Percentiles rank a stretch among this genome's conserved stretches.
phyloP scores from a whole-genome alignment of 2,329 filamentous ascomycete species.

The Hymenoscyphus infarciens region DNA sequence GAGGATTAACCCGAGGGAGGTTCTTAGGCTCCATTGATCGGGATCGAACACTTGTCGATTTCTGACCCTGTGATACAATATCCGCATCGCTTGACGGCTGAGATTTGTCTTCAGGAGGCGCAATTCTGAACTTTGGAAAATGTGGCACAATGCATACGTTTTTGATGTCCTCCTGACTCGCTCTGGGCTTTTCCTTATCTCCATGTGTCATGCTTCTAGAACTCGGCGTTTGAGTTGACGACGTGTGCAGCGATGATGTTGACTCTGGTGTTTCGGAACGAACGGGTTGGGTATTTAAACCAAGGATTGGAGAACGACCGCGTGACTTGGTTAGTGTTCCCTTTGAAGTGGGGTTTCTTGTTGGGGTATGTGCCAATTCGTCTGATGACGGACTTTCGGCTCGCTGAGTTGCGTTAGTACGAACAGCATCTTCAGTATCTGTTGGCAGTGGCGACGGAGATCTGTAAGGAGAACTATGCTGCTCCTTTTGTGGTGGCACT shows the following conservation, averaged over 20 bases:
- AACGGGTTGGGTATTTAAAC: background rate
- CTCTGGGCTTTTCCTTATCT: background rate
- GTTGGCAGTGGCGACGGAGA: background rate
- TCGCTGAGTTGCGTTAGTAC: slow-evolving; percentile 1
- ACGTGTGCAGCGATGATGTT: background rate
- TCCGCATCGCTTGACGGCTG: background rate
- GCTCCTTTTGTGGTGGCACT: background rate
- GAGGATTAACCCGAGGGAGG: background rate
- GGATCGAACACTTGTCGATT: slow-evolving; percentile 3
- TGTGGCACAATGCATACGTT: slow-evolving; percentile 10
- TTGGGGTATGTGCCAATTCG: background rate
- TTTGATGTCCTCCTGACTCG: slow-evolving; percentile 3
- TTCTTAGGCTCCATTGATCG: background rate
- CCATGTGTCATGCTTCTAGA: background rate
- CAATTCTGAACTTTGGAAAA: background rate
- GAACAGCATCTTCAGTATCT: background rate
- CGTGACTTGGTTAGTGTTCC: background rate
- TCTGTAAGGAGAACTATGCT: background rate
- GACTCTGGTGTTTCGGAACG: background rate
- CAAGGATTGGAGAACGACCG: background rate
- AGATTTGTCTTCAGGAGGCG: background rate
- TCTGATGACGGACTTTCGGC: background rate
- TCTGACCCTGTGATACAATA: background rate
- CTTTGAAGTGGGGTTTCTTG: background rate
- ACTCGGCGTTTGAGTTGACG: background rate